phyloP scores from a whole-genome alignment of 2,329 filamentous ascomycete species.

The Didymella arachidicola region DNA sequence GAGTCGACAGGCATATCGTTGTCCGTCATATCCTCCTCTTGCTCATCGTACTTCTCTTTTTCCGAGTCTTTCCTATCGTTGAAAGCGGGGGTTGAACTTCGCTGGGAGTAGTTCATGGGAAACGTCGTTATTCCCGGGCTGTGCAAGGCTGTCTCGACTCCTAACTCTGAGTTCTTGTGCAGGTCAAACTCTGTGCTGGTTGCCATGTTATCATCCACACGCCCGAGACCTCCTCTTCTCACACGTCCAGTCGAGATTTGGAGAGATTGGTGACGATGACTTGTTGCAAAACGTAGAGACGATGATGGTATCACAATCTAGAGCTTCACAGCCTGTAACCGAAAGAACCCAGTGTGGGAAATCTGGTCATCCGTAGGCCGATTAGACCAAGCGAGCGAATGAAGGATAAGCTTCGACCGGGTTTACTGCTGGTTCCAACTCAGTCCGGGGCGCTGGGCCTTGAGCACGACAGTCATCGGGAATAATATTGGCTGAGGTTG shows the following conservation, averaged over 20 bases:
- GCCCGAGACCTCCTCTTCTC: not conserved
- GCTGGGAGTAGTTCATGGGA: constrained; percentile 17
- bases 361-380: constrained; percentile 7
- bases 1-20: not conserved
- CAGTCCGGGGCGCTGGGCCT: constrained; percentile 4
- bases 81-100: constrained; percentile 25
- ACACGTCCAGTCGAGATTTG: not conserved
- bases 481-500: constrained; percentile 17
- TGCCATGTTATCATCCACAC: constrained; percentile 42
- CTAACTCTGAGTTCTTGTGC: constrained; percentile 30
- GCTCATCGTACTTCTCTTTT: constrained; percentile 27
- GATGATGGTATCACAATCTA: constrained; percentile 18
- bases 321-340: constrained; percentile 15
- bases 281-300: not conserved
- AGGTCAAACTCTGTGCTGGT: constrained; percentile 47
- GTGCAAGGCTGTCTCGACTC: constrained; percentile 19
- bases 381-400: constrained; percentile 20
- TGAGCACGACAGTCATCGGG: constrained; percentile 9
- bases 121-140: constrained; percentile 43
- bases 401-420: constrained; percentile 8
- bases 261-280: constrained; percentile 8
- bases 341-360: constrained; percentile 12
- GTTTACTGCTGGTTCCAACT: constrained; percentile 12
- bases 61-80: constrained; percentile 21
- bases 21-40: constrained; percentile 22